Evolutionary conservation across 2,329 filamentous ascomycete genomes (phyloP), one percentile per base, ranked within the genome.

Genomic region (Waltergamsia citrina): DNA sequence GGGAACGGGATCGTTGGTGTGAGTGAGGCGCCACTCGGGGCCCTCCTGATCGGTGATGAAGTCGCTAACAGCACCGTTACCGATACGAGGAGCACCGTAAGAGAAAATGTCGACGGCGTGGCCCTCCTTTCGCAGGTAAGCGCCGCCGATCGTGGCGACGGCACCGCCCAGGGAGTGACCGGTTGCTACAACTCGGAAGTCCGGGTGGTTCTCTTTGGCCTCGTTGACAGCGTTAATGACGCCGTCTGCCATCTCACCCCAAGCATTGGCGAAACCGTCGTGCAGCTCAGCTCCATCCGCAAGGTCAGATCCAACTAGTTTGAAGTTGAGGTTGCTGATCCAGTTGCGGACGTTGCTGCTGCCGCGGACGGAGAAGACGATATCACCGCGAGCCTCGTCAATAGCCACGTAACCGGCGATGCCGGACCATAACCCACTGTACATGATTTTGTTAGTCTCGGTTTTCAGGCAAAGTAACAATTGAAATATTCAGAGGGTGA

Each of bases 131-230:
- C 77, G 68, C 15, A 82, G 56, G 43, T 72, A 63, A 1, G 67
- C 72, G 0, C 66, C 72, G 0, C 65, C 78, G 5, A 85, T 51
- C 6, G 69, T 74, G 25, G 70, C 75, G 3, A 85, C 60, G 6
- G 78, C 78, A 18, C 63, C 81, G 31, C 81, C 81, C 4, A 85
- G 71, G 8, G 75, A 81, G 60, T 85, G 80, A 23, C 81, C 81
- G 0, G 77, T 76, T n/a, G 68, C 53, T 14, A 79, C 50, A 48
- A 82, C 48, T 29, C 52, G 52, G 59, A 69, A 80, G 31, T 39
- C 41, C 1, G 76, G 73, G 55, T 74, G 55, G 19, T 60, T 50
- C 2, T 49, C 46, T 26, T 49, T 51, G 4, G 72, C 71, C 2
- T 50, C 38, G 15, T 53, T 41, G 16, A 81, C 48, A 34, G 62